These are phyloP conservation scores for Aspergillus nanangensis DNA, from an alignment of 495 filamentous ascomycete genomes.

Conservation along the genomic window DNA sequence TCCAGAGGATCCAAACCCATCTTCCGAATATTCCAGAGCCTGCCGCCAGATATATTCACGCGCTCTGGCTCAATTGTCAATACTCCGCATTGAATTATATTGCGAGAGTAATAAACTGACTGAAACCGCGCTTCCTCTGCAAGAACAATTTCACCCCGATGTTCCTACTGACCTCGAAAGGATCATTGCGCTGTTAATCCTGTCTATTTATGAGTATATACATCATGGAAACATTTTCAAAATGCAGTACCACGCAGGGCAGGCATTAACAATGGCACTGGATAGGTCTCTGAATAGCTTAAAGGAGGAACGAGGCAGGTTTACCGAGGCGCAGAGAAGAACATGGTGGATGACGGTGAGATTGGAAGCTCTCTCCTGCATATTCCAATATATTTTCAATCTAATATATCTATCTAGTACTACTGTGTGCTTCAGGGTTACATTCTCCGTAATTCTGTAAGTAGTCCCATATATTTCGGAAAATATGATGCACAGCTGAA, in stretches of 20 bases:
- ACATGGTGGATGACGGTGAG: conserved; percentile 62
- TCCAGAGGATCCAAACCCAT: conserved; percentile 44
- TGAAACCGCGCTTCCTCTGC: conserved; percentile 34
- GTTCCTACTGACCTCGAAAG: conserved; percentile 51
- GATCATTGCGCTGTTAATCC: conserved; percentile 51
- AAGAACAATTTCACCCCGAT: conserved; percentile 46
- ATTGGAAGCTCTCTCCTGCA: too few species aligned
- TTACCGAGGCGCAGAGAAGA: conserved; percentile 49
- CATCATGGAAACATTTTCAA: conserved; percentile 59
- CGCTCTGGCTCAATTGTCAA: conserved; percentile 49
- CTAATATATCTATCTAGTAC: conserved; percentile 32
- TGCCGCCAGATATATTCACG: conserved; percentile 52
- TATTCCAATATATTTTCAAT: too few species aligned
- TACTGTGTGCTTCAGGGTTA: conserved; percentile 56
- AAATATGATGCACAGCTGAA: too few species aligned
- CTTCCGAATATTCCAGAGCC: conserved; percentile 37
- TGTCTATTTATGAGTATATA: conserved; percentile 57
- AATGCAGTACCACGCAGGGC: conserved; percentile 54
- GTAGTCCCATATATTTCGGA: conserved; percentile 9
- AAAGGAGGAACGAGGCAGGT: conserved; percentile 39
- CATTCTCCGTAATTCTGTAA: conserved; percentile 56
- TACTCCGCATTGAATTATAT: conserved; percentile 50
- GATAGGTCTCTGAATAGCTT: conserved; percentile 47
- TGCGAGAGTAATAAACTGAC: conserved; percentile 51
- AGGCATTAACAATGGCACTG: conserved; percentile 51